Evolutionary conservation across 2,329 filamentous ascomycete species (phyloP), one percentile per base, ranked within the genome.

Genomic region (Fusarium lyarnte): DNA sequence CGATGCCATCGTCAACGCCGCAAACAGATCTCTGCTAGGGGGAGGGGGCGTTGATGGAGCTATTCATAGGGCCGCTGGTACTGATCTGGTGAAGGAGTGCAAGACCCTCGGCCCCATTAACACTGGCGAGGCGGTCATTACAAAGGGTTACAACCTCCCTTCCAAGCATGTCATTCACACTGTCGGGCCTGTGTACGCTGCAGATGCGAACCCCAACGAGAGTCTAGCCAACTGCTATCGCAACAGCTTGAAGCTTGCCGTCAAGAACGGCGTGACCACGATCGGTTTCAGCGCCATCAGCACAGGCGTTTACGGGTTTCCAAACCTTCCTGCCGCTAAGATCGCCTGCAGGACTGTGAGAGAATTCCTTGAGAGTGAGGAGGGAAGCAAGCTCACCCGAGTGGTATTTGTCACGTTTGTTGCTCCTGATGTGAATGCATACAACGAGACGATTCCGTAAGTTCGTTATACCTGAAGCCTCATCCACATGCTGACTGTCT

Each of bases 31-130:
- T 4, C 89, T 98, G 2, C 86, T 93, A 1, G 94, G 95, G 60
- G 96, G 96, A 58, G 94, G 94, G n/a, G 96, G 96, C 39, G 94
- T 98, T 21, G 92, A 95, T 78, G 93, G 92, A 43, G 93, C 94
- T 33, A 98, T 98, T 76, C 96, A 98, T 80, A 82, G 87, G 35
- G 94, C 92, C 43, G 95, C 96, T 2, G 96, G 96, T 1, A 88
- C 84, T 0, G 81, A 81, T 0, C 88, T 98, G 2, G 72, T 91
- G 25, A 78, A 84, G 13, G 95, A 96, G 83, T 98, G 95, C 81
- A 81, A 84, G n/a, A 87, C 80, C 0, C 86, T 98, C 5, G 79
- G 86, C 52, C 93, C 94, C 55, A 98, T 95, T 80, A 81, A 74
- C 4, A 95, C 93, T 0, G 95, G 96, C 55, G 85, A 88, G 31